Evolutionary conservation across 2,329 filamentous ascomycete species (phyloP), one percentile per base, ranked within the genome.

Genomic region (Venturiaceae sp.): DNA sequence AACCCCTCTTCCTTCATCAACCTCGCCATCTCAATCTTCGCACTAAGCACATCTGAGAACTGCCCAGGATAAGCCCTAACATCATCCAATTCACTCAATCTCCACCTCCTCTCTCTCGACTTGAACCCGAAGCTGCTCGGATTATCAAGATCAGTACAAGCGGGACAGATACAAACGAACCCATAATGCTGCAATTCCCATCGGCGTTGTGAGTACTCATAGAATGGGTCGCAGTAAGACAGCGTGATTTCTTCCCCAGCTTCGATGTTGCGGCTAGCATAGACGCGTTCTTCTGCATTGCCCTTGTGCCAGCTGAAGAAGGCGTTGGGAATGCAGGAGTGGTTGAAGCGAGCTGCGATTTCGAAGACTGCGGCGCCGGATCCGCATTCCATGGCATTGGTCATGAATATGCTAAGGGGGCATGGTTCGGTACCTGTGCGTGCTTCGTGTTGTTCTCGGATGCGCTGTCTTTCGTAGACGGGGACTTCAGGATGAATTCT

Each of bases 151-250:
- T 58, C 26, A 33, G 19, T 19, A 33, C 58, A 60, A 23, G 55
- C 58, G 7, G 19, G 23, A 39, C 58, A 60, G 2, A 6, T 21
- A 32, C 58, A 60, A 1, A 32, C 30, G 55, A 60, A 60, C 9
- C 55, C 58, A 46, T 60, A 60, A 34, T 60, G 58, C 58, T 53
- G 28, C 58, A 60, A 28, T 8, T 50, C 55, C 54, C 55, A 50
- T 19, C 21, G 28, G 6, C 55, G 55, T 39, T 50, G 47, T 2
- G 37, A 52, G 30, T 8, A 13, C 11, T 53, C 44, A 19, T 41
- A 50, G 32, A 52, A 58, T 6, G 55, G 36, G 28, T 60, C 54
- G 23, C 28, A 30, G 55, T 59, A 60, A 30, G 33, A 44, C 3
- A 60, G 14, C 21, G 53, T 58, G 54, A 60, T 58, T 50, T 60